A percentile compares a stretch with the other conserved stretches of the same genome.
Evolutionary conservation across 495 filamentous ascomycete genomes (phyloP).

Genomic region (Aspergillus sclerotioniger): DNA sequence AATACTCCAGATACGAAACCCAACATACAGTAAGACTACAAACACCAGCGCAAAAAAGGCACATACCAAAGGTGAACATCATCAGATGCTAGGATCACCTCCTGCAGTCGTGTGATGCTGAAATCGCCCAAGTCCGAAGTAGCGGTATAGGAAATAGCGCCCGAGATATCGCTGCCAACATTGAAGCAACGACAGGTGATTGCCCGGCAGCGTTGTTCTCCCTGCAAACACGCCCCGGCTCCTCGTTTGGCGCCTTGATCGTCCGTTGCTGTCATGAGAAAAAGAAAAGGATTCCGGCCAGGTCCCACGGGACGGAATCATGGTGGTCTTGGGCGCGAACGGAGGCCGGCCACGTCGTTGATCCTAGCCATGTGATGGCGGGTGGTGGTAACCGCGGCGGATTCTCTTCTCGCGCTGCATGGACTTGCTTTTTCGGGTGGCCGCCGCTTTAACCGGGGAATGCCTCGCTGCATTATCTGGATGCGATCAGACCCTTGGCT

Average conservation of each 20-base stretch:
- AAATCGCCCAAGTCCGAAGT: not conserved
- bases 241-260: constrained; percentile 4
- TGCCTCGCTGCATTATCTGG: no score
- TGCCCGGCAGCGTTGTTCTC: not conserved
- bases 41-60: not conserved
- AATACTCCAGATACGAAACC: not conserved
- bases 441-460: not conserved
- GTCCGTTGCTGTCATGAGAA: constrained; percentile 21
- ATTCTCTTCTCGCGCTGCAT: not conserved
- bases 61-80: constrained; percentile 1
- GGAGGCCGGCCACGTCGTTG: constrained; percentile 27
- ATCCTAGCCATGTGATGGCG: constrained; percentile 21
- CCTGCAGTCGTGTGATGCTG: not conserved
- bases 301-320: constrained; percentile 18
- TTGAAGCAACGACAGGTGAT: not conserved
- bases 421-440: not conserved
- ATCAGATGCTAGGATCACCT: not conserved
- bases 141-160: not conserved
- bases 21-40: not conserved
- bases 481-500: no score
- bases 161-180: not conserved
- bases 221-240: not conserved
- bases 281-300: not conserved
- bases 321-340: constrained; percentile 17
- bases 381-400: no score